A percentile compares a stretch with the other conserved stretches of the same genome.
phyloP scores from a whole-genome alignment of 2,329 filamentous ascomycete species.

The Hypoxylon sp. region DNA sequence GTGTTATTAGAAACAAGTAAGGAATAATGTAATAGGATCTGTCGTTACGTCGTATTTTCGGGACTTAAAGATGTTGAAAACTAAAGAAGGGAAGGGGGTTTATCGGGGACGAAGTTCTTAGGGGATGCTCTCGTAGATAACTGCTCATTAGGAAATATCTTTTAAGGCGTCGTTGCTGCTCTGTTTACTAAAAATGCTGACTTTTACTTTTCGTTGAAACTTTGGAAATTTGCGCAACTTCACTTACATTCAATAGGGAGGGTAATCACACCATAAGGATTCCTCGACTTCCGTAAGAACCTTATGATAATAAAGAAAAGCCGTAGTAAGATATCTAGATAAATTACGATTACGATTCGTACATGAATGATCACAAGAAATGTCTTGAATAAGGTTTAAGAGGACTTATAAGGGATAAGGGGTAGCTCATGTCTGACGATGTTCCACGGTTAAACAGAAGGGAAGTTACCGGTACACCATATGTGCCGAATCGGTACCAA shows the following conservation, averaged over 20 bases:
- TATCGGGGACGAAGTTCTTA: background rate
- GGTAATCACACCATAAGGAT: background rate
- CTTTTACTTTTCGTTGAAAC: background rate
- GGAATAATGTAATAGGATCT: too few species aligned
- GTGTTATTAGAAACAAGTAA: too few species aligned
- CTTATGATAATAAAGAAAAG: too few species aligned
- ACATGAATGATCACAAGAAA: background rate
- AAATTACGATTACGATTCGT: background rate
- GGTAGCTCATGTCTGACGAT: constrained; percentile 3
- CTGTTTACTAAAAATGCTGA: background rate
- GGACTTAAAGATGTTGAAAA: too few species aligned
- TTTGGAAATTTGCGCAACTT: background rate
- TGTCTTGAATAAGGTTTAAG: background rate
- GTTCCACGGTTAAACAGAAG: constrained; percentile 6
- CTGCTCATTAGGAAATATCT: too few species aligned
- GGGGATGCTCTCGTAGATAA: background rate
- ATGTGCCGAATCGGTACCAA: constrained; percentile 19
- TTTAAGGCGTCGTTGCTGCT: background rate
- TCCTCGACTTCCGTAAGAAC: background rate
- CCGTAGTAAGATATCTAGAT: too few species aligned
- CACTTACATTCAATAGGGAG: background rate
- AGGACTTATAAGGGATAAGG: constrained; percentile 5
- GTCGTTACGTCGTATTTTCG: too few species aligned
- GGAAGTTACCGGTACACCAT: constrained; percentile 29
- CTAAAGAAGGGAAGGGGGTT: too few species aligned